Percentiles rank a stretch among this genome's conserved stretches.
These are phyloP conservation scores for Pinus taeda DNA, from an alignment of 75 land plant genomes.

Conservation along the genomic window DNA sequence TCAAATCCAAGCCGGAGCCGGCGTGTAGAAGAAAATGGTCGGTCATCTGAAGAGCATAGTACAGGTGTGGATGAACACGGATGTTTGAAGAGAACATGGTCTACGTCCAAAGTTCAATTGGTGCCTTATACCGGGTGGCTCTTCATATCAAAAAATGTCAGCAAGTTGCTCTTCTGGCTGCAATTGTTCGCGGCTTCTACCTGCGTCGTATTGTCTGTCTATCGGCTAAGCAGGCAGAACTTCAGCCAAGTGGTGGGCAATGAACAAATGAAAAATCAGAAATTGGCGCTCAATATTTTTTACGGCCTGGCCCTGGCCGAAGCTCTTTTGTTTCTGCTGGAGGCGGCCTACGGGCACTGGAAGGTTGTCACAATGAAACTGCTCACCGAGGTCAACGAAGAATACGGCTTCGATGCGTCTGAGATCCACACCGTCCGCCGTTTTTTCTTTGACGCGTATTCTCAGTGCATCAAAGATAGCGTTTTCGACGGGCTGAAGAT, in stretches of 20 bases:
- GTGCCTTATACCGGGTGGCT: constrained; percentile 56
- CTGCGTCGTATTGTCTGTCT: constrained; percentile 54
- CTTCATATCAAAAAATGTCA: constrained; percentile 50
- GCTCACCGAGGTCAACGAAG: constrained; percentile 47
- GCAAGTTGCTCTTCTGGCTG: constrained; percentile 60
- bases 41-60: background rate
- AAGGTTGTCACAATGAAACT: constrained; percentile 39
- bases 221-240: constrained; percentile 45
- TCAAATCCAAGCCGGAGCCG: background rate
- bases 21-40: background rate
- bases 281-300: constrained; percentile 56
- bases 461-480: constrained; percentile 65
- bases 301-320: constrained; percentile 67
- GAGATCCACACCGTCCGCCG: constrained; percentile 38
- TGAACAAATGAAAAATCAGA: constrained; percentile 33
- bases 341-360: constrained; percentile 78
- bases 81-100: constrained; percentile 39
- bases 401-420: constrained; percentile 30
- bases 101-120: constrained; percentile 45
- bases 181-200: constrained; percentile 61
- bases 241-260: constrained; percentile 31
- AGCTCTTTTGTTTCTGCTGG: constrained; percentile 66
- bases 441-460: constrained; percentile 82
- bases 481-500: constrained; percentile 83
- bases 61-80: background rate